A percentile compares a stretch with the other conserved stretches of the same genome.
Conservation (phyloP, 2,329 filamentous ascomycete species). For the Chaetothyriales sp. region DNA sequence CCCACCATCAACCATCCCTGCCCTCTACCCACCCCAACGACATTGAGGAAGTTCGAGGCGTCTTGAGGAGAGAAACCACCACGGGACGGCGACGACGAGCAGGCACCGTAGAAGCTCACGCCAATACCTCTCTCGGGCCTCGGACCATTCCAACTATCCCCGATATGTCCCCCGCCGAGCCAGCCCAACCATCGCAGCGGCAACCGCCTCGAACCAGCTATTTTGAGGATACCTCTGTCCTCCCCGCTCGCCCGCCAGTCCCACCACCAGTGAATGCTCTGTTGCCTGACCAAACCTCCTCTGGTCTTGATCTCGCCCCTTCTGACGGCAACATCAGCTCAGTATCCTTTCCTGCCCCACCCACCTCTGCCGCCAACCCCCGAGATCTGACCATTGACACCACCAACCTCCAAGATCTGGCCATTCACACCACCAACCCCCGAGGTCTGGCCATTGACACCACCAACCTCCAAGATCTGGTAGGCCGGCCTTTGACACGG, state of each 20-base stretch:
- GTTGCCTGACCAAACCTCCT: not conserved
- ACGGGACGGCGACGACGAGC: constrained; percentile 26
- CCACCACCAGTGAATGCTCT: not conserved
- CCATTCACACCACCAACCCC: not conserved
- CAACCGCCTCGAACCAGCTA: constrained; percentile 10
- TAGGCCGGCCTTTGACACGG: constrained; percentile 7
- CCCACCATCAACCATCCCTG: not conserved
- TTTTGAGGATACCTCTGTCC: constrained; percentile 12
- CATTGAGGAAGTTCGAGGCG: constrained; percentile 17
- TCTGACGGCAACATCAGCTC: not conserved
- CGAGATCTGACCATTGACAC: not conserved
- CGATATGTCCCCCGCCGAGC: constrained; percentile 11
- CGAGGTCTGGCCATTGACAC: not conserved
- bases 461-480: not conserved
- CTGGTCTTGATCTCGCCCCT: not conserved
- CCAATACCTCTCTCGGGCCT: constrained; percentile 2
- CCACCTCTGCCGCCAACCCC: no score
- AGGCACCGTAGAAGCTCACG: constrained; percentile 6
- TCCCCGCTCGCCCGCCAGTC: constrained; percentile 4
- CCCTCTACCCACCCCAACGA: constrained; percentile 16
- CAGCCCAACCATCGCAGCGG: constrained; percentile 1
- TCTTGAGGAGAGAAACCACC: constrained; percentile 26
- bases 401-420: not conserved
- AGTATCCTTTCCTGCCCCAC: not conserved
- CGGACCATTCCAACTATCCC: constrained; percentile 12